Base-by-base conservation (phyloP, 352 stramenopile genomes). In the Phytophthora capsici region DNA sequence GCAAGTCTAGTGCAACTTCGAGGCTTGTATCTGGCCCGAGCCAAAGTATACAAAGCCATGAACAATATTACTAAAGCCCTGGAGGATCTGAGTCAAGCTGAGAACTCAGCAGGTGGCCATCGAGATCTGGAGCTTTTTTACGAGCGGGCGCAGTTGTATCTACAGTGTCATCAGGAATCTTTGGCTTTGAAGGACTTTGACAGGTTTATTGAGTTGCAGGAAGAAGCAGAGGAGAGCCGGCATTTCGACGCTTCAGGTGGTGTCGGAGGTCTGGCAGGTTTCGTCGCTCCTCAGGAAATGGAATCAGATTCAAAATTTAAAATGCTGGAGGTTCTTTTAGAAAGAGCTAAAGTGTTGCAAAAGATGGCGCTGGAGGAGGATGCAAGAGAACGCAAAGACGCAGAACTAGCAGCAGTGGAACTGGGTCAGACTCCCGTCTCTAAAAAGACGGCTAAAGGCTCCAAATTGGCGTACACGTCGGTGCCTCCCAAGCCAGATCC, bases 161-260 rank as follows among this genome's bases (percentile, higher is more conserved):
- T 80, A 9, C 71, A 82, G 48, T 82, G 75, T 53, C 69, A 74
- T 36, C 77, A 91, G 38, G 65, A 79, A 9, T 14, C 44, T 7
- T 63, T 86, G 6, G 84, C 84, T 14, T 50, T 91, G 37, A 48
- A 63, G 7, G 84, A 90, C 37, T 70, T 90, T n/a, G 80, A 91
- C 60, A 69, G 70, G n/a, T 86, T 89, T 47, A 57, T 92, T 17
- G 82, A 93, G 57, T 56, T 93, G 25, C 80, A 89, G 45, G 77
- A 88, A 59, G 79, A 84, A 58, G 61, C 66, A 47, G 52, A 72
- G 17, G 66, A 65, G 37, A 65, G 52, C 37, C 65, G 70, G n/a
- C 70, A 78, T 54, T 78, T 78, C 50, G 70, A 78, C 16, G 70
- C 70, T 7, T 78, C 70, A 0, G 70, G 70, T 20, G 70, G 70